A percentile compares a stretch with the other conserved stretches of the same genome.
These are phyloP conservation scores for Samsoniella hepiali DNA, from an alignment of 2,329 filamentous ascomycete species.

Conservation along the genomic window DNA sequence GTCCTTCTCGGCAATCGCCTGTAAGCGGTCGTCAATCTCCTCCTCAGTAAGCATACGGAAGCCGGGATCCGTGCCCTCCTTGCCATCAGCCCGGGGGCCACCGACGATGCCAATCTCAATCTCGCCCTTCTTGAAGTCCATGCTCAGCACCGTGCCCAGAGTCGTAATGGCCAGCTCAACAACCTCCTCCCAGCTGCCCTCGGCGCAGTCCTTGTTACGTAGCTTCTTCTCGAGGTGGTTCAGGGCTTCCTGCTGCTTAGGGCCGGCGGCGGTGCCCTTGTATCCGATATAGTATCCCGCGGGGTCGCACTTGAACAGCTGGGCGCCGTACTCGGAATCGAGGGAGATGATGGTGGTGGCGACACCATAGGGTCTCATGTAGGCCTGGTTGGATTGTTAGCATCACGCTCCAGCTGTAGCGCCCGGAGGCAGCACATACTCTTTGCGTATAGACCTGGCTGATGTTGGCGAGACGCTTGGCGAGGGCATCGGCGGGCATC, in stretches of 20 bases:
- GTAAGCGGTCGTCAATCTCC: conserved; percentile 96
- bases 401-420: background rate
- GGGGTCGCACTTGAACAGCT: conserved; percentile 97
- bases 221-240: conserved; percentile 99
- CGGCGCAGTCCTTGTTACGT: conserved; percentile 95
- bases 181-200: conserved; percentile 94
- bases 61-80: conserved; percentile 72
- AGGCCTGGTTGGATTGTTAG: conserved; percentile 53
- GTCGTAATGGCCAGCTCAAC: conserved; percentile 96
- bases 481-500: conserved; percentile 96
- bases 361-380: conserved; percentile 96
- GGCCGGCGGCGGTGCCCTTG: conserved; percentile 95
- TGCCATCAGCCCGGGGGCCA: conserved; percentile 75
- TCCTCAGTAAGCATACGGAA: conserved; percentile 94
- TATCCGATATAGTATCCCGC: conserved; percentile 98
- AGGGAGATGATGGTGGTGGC: conserved; percentile 93
- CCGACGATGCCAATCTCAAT: conserved; percentile 97
- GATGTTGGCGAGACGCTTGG: conserved; percentile 97
- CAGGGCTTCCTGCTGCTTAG: conserved; percentile 97
- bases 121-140: conserved; percentile 99
- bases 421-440: conserved; percentile 48
- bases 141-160: conserved; percentile 91
- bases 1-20: conserved; percentile 98
- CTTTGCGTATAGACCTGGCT: conserved; percentile 98
- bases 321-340: conserved; percentile 86